A percentile compares a stretch with the other conserved stretches of the same genome.
These are phyloP conservation scores for Teratosphaeriaceae sp. DNA, from an alignment of 2,329 filamentous ascomycete species.

Conservation along the genomic window DNA sequence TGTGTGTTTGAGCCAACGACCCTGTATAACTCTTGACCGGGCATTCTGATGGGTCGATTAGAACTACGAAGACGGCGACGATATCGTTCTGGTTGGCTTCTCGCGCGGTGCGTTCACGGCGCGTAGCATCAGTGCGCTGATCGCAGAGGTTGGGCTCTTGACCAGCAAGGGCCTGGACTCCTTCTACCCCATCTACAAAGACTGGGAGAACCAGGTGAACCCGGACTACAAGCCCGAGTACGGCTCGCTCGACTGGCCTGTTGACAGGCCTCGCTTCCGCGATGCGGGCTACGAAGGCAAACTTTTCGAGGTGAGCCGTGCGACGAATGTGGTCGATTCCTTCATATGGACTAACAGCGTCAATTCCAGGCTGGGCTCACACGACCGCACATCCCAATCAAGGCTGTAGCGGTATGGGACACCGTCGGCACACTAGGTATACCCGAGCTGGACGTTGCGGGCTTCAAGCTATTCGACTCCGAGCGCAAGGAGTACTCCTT, in stretches of 20 bases:
- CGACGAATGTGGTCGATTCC: too few relatives aligned
- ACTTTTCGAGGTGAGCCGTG: too few relatives aligned
- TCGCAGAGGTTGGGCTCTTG: constrained; percentile 36
- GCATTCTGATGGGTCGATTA: too few relatives aligned
- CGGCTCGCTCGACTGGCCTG: constrained; percentile 9
- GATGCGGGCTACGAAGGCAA: constrained; percentile 34
- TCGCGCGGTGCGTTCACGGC: constrained; percentile 38
- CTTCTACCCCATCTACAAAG: constrained; percentile 23
- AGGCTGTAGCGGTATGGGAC: constrained; percentile 36
- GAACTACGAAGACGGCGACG: constrained; percentile 45
- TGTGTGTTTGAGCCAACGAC: too few relatives aligned
- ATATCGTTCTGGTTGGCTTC: constrained; percentile 39
- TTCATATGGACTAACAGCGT: too few relatives aligned
- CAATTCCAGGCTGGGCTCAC: too few relatives aligned
- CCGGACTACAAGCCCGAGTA: constrained; percentile 11
- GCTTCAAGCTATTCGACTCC: constrained; percentile 14
- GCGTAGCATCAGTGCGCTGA: constrained; percentile 34
- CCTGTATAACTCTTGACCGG: too few relatives aligned
- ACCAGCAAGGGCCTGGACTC: constrained; percentile 22
- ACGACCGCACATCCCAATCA: constrained; percentile 30
- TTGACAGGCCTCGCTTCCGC: constrained; percentile 33
- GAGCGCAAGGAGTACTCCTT: constrained; percentile 30
- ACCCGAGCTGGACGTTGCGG: constrained; percentile 32
- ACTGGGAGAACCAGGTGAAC: constrained; percentile 23
- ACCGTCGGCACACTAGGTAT: constrained; percentile 39